Percentiles rank a stretch among this genome's conserved stretches.
phyloP scores from a whole-genome alignment of 148 eudicot species.

The Agrostemma githago region DNA sequence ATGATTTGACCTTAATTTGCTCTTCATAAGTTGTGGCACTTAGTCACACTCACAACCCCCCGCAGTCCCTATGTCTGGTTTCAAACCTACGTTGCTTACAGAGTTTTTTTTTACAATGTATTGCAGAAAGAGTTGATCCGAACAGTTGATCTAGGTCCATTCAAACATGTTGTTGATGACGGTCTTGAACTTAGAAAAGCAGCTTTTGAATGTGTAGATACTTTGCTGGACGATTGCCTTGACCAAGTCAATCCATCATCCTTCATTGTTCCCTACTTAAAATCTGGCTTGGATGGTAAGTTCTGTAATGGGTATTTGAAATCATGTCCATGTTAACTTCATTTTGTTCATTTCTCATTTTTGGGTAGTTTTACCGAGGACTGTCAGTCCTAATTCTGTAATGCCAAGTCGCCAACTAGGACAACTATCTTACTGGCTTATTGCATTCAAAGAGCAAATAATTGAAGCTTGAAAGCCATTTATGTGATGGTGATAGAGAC shows the following conservation, averaged over 20 bases:
- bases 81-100: background rate
- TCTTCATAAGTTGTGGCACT: background rate
- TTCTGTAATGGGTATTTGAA: constrained; percentile 2
- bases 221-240: constrained; percentile 84
- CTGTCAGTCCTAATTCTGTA: background rate
- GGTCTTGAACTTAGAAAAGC: constrained; percentile 98
- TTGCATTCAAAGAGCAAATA: too few relatives aligned
- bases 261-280: constrained; percentile 75
- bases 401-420: background rate
- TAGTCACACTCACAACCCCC: too few relatives aligned
- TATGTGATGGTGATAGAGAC: too few relatives aligned
- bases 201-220: constrained; percentile 97
- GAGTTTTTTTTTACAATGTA: background rate
- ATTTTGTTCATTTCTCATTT: background rate
- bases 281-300: constrained; percentile 92
- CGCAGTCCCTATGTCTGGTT: background rate
- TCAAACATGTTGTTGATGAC: constrained; percentile 98
- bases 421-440: background rate
- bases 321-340: background rate
- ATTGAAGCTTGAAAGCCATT: too few relatives aligned
- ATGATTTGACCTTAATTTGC: too few relatives aligned
- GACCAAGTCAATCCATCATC: constrained; percentile 95
- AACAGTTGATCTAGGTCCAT: constrained; percentile 96
- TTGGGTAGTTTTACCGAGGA: background rate
- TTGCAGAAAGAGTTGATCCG: constrained; percentile 93